A percentile compares a stretch with the other conserved stretches of the same genome.
These are phyloP conservation scores for Zarea fungicola DNA, from an alignment of 2,329 filamentous ascomycete species.

Conservation along the genomic window DNA sequence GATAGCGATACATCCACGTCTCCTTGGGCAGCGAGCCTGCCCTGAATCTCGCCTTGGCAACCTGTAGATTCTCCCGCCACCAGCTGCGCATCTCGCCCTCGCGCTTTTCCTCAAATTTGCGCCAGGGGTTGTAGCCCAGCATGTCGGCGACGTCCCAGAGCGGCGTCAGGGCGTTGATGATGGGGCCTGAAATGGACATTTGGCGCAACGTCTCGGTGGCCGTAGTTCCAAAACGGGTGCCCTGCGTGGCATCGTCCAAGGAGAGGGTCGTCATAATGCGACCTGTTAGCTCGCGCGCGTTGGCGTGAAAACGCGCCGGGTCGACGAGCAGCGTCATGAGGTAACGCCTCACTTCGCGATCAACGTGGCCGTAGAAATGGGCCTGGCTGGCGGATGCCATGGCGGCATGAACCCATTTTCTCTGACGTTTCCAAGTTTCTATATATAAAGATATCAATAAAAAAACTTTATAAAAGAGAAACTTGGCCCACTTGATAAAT, in stretches of 20 bases:
- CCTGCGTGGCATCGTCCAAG: conserved; percentile 45
- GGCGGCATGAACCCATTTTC: conserved; percentile 48
- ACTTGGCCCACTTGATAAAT: too few species aligned
- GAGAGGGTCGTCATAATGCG: conserved; percentile 45
- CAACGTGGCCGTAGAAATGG: conserved; percentile 45
- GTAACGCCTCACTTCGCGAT: conserved; percentile 40
- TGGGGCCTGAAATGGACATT: conserved; percentile 47
- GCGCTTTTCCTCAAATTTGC: conserved; percentile 38
- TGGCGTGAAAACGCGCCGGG: conserved; percentile 39
- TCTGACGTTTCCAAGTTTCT: conserved; percentile 45
- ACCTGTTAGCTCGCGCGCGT: conserved; percentile 44
- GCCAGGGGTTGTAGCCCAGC: conserved; percentile 40
- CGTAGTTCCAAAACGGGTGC: conserved; percentile 39
- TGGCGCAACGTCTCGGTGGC: conserved; percentile 43
- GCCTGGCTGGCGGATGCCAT: conserved; percentile 35
- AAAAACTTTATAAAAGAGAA: too few species aligned
- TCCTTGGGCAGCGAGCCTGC: conserved; percentile 36
- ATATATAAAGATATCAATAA: too few species aligned
- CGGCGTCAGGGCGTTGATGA: conserved; percentile 46
- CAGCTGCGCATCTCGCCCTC: conserved; percentile 39
- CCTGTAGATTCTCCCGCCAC: conserved; percentile 39
- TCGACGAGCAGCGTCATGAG: conserved; percentile 42
- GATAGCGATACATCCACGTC: conserved; percentile 46
- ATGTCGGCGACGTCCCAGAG: conserved; percentile 40
- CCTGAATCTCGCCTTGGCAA: conserved; percentile 36